Evolutionary conservation across 805 yeast genomes (phyloP), one percentile per base, ranked within the genome.

Genomic region (Wickerhamomyces canadensis): DNA sequence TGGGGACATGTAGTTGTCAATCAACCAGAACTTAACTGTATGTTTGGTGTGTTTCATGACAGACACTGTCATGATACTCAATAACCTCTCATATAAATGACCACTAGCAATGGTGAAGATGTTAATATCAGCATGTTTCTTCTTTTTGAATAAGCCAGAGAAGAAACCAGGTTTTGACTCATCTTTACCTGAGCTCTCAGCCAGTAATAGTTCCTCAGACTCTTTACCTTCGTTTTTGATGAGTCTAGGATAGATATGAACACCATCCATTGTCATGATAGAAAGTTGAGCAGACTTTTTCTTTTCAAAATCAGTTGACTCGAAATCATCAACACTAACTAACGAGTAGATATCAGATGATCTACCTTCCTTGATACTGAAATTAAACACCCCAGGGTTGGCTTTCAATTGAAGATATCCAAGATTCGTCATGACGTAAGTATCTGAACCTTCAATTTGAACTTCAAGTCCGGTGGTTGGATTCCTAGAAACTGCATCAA

Each of bases 41-140:
- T 74, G 76, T 2, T 76, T 63, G 4, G 87, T 75, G 45, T 81
- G 78, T 19, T 65, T 64, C 74, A 74, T 76, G 2, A 85, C 89
- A 4, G 93, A 82, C 1, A 76, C 76, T 37, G 80, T 80, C 95
- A 86, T 86, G n/a, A 82, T 81, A 13, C 81, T 69, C 40, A 82
- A 49, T 33, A 86, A 72, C 42, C 86, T 63, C 54, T 86, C 95
- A 55, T 86, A 85, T 27, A 78, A 58, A 45, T 78, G 86, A 0
- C 95, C 95, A 45, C 89, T 78, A 1, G 95, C 91, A 29, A 86
- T 80, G 1, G 89, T 72, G 62, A 86, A 87, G 27, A 86, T 79
- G 55, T 86, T 86, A 32, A 86, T 74, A 12, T 78, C 83, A 0
- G 89, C 84, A 18, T 70, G 70, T 30, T 38, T 27, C 13, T 33